Evolutionary conservation across 768 basidiomycete genomes (phyloP).

Genomic region (Boletus patriciae): DNA sequence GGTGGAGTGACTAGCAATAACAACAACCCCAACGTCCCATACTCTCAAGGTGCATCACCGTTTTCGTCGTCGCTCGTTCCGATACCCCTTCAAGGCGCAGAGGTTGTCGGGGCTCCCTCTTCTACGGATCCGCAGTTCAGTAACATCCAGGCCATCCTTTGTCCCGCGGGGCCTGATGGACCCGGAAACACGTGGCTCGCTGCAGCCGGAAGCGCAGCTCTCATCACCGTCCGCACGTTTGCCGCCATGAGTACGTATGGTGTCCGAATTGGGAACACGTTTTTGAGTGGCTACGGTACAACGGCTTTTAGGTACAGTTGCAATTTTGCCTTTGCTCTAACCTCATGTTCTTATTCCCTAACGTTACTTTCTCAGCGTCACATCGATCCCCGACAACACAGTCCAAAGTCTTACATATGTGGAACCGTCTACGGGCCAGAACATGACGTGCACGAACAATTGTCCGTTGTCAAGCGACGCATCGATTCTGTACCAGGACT

Average conservation of each 20-base stretch:
- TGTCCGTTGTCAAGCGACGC: constrained; percentile 84
- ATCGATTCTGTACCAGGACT: constrained; percentile 87
- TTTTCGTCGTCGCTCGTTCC: constrained; percentile 90
- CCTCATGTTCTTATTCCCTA: constrained; percentile 4
- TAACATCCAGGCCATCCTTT: constrained; percentile 71
- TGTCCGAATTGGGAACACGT: constrained; percentile 89
- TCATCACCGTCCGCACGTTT: constrained; percentile 78
- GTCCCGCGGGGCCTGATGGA: constrained; percentile 81
- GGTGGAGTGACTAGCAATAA: constrained; percentile 53
- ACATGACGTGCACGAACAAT: constrained; percentile 68
- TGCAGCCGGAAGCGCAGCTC: constrained; percentile 63
- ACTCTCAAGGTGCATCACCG: constrained; percentile 76
- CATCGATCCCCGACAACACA: constrained; percentile 86
- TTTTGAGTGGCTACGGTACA: constrained; percentile 76
- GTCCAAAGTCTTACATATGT: constrained; percentile 75
- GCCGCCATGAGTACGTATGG: constrained; percentile 73
- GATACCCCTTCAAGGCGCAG: constrained; percentile 62
- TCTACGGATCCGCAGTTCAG: constrained; percentile 59
- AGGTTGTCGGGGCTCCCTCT: constrained; percentile 60
- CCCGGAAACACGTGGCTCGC: constrained; percentile 85
- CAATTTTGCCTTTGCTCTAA: neutral
- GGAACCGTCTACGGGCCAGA: constrained; percentile 73
- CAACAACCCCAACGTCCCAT: constrained; percentile 84
- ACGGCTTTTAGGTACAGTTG: constrained; percentile 74
- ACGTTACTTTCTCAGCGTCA: constrained; percentile 52